Conservation (phyloP, 2,329 filamentous ascomycete species). For the Colletotrichum godetiae region DNA sequence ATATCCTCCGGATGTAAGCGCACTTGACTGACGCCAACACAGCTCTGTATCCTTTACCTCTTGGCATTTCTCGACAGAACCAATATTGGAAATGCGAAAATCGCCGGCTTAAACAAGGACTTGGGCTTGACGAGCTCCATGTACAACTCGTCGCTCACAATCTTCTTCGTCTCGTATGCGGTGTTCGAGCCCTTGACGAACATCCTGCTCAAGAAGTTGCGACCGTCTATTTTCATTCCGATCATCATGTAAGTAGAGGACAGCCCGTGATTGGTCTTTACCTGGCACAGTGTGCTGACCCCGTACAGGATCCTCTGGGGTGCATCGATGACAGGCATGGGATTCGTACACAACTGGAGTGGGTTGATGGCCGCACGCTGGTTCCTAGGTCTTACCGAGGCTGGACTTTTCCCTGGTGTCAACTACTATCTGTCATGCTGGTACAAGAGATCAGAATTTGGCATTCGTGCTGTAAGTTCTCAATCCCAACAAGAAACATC, state of each 20-base stretch:
- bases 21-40: background rate
- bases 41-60: constrained; percentile 66
- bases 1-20: rapidly evolving
- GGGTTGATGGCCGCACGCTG: constrained; percentile 75
- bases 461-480: constrained; percentile 68
- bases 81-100: constrained; percentile 63
- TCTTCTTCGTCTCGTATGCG: constrained; percentile 78
- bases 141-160: constrained; percentile 68
- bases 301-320: constrained; percentile 69
- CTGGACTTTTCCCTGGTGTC: constrained; percentile 80
- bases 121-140: constrained; percentile 60
- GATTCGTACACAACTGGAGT: constrained; percentile 71
- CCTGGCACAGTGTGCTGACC: background rate
- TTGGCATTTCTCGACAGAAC: constrained; percentile 67
- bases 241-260: constrained; percentile 72
- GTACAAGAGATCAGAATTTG: constrained; percentile 85
- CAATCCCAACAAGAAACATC: rapidly evolving
- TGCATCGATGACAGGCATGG: constrained; percentile 75
- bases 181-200: constrained; percentile 80
- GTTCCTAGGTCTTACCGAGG: constrained; percentile 80
- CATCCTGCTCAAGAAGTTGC: constrained; percentile 79
- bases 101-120: constrained; percentile 47
- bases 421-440: constrained; percentile 87
- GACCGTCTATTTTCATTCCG: constrained; percentile 84
- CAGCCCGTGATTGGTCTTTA: rapidly evolving